Percentiles rank a stretch among this genome's conserved stretches.
Evolutionary conservation across 2,329 filamentous ascomycete species (phyloP).

Genomic region (Fusarium chlamydosporum): DNA sequence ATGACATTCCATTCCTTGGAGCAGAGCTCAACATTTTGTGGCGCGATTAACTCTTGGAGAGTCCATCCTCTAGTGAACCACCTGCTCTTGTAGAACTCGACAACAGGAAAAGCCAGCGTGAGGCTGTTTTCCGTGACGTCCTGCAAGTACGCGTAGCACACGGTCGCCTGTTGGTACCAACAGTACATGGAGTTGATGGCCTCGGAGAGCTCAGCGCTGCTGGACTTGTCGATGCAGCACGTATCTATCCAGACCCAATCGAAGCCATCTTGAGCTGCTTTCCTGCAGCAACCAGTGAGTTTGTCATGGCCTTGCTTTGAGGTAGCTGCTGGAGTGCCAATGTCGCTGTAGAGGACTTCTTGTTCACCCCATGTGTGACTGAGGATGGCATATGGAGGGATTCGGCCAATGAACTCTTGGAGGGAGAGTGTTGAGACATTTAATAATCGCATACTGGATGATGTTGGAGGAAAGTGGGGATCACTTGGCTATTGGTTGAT

Average conservation of each 20-base stretch:
- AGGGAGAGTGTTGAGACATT: constrained; percentile 22
- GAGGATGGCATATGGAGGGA: constrained; percentile 24
- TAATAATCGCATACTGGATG: constrained; percentile 16
- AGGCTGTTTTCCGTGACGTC: constrained; percentile 15
- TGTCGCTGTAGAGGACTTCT: constrained; percentile 20
- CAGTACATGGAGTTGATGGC: constrained; percentile 31
- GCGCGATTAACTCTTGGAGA: constrained; percentile 29
- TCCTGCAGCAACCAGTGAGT: constrained; percentile 9
- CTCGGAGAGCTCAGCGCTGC: constrained; percentile 27
- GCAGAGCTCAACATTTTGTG: constrained; percentile 22
- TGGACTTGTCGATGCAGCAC: constrained; percentile 35
- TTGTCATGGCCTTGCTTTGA: constrained; percentile 20
- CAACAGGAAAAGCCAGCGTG: not conserved
- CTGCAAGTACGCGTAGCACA: constrained; percentile 27
- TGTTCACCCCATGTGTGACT: constrained; percentile 26
- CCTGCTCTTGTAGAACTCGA: constrained; percentile 14
- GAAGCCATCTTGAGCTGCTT: constrained; percentile 24
- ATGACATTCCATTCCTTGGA: constrained; percentile 15
- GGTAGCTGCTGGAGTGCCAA: not conserved
- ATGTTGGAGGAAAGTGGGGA: constrained; percentile 1
- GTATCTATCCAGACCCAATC: constrained; percentile 26
- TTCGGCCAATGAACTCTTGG: constrained; percentile 13
- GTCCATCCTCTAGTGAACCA: constrained; percentile 30
- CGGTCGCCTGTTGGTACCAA: constrained; percentile 19
- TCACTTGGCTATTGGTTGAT: not conserved